Percentiles rank a stretch among this genome's conserved stretches.
Conservation (phyloP, 345 rosid species). For the Isatis tinctoria region DNA sequence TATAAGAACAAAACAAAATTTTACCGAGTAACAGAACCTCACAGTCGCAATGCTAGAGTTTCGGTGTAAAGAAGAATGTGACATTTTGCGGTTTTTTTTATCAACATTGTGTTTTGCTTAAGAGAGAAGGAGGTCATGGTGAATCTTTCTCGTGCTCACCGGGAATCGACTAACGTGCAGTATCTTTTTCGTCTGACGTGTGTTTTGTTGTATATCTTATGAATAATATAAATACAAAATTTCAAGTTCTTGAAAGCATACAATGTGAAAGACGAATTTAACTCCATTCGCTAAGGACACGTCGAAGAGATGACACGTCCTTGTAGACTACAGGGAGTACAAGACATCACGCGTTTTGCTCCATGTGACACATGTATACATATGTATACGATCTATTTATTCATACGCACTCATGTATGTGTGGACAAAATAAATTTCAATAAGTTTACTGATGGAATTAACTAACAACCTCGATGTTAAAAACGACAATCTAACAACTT, state of each 20-base stretch:
- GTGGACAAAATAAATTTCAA: neutral
- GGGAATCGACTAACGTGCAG: neutral
- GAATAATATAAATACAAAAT: neutral
- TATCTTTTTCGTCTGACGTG: neutral
- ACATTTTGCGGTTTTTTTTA: neutral
- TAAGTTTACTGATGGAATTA: conserved; percentile 25
- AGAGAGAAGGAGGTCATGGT: neutral
- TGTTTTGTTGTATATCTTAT: neutral
- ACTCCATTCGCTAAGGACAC: conserved; percentile 9
- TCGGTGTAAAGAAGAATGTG: neutral
- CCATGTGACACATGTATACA: conserved; percentile 26
- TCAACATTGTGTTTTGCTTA: neutral
- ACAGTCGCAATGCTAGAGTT: neutral
- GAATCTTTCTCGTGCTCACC: conserved; percentile 11
- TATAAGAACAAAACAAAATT: neutral
- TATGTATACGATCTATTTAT: neutral
- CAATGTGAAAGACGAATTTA: conserved; percentile 18
- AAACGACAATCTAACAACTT: conserved; percentile 23
- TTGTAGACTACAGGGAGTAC: conserved; percentile 15
- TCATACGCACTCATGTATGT: conserved; percentile 23
- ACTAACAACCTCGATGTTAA: conserved; percentile 34
- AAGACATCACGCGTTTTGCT: conserved; percentile 27
- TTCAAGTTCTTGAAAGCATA: conserved; percentile 18
- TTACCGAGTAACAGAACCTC: neutral
- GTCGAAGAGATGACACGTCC: conserved; percentile 24